Conservation (phyloP, 768 basidiomycete genomes). For the Mycena galopus region DNA sequence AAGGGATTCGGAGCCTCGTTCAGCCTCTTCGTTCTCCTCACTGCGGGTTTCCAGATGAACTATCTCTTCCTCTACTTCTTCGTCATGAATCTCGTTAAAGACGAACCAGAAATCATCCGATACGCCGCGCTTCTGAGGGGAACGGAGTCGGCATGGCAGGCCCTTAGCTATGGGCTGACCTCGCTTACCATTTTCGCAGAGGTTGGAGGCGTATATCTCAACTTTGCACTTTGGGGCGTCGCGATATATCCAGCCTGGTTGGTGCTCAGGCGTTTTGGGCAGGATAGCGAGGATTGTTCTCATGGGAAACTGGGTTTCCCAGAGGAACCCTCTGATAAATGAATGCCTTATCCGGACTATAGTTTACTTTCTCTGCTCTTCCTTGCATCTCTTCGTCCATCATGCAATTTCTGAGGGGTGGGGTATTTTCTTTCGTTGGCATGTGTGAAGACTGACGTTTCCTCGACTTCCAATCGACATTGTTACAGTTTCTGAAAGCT, state of each 20-base stretch:
- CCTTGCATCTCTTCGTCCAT: too few species aligned
- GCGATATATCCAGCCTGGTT: slow-evolving; percentile 15
- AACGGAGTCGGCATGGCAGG: slow-evolving; percentile 14
- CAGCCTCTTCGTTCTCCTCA: slow-evolving; percentile 5
- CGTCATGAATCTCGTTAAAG: slow-evolving; percentile 1
- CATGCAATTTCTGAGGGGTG: too few species aligned
- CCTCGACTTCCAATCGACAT: too few species aligned
- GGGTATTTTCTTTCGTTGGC: too few species aligned
- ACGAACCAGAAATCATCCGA: slow-evolving; percentile 8
- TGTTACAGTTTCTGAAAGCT: too few species aligned
- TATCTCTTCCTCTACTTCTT: slow-evolving; percentile 24
- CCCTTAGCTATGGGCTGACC: slow-evolving; percentile 14
- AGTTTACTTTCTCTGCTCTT: too few species aligned
- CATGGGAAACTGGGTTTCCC: too few species aligned
- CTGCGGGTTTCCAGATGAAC: slow-evolving; percentile 12
- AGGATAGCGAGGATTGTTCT: too few species aligned
- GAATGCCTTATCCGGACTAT: too few species aligned
- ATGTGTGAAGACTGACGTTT: too few species aligned
- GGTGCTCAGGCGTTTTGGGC: slow-evolving; percentile 4
- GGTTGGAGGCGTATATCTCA: slow-evolving; percentile 10
- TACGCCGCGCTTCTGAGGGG: slow-evolving; percentile 7
- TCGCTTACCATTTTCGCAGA: slow-evolving; percentile 3
- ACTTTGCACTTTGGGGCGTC: slow-evolving; percentile 16
- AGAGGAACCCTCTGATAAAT: too few species aligned
- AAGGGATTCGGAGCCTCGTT: slow-evolving; percentile 17